Conservation (phyloP, 495 filamentous ascomycete genomes). For the Aspergillus haitiensis region DNA sequence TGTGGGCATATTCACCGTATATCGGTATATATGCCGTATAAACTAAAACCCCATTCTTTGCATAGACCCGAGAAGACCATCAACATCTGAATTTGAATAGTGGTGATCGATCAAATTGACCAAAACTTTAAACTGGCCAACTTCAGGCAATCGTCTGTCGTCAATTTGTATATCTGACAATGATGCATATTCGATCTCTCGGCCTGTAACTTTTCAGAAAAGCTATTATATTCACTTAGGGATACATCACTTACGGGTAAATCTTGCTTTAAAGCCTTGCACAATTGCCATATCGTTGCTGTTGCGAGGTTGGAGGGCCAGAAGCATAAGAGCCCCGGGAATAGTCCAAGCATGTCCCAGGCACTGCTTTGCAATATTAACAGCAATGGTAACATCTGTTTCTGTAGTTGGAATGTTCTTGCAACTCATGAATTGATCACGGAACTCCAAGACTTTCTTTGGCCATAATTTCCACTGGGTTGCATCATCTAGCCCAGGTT, state of each 20-base stretch:
- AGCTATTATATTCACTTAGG: neutral
- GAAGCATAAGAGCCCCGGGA: slow-evolving; percentile 9
- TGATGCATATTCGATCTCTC: neutral
- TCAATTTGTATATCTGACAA: slow-evolving; percentile 1
- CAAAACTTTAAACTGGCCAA: slow-evolving; percentile 8
- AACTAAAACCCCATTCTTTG: too few species aligned
- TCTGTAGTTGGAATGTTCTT: neutral
- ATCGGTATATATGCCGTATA: too few species aligned
- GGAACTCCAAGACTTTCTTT: slow-evolving; percentile 12
- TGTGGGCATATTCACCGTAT: too few species aligned
- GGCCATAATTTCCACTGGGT: slow-evolving; percentile 14
- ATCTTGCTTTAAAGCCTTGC: slow-evolving; percentile 9
- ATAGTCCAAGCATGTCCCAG: slow-evolving; percentile 9
- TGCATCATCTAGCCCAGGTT: slow-evolving; percentile 9
- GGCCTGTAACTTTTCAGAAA: neutral
- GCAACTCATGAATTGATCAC: neutral
- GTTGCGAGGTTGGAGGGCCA: slow-evolving; percentile 11
- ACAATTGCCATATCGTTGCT: neutral
- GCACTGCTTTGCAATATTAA: slow-evolving; percentile 7
- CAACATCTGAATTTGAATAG: neutral
- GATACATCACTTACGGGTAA: neutral
- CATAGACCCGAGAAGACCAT: neutral
- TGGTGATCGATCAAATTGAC: slow-evolving; percentile 4
- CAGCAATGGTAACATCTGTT: neutral
- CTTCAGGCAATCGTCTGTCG: slow-evolving; percentile 8